Conservation (phyloP, 331 rosid species). For the Stylosanthes scabra region DNA sequence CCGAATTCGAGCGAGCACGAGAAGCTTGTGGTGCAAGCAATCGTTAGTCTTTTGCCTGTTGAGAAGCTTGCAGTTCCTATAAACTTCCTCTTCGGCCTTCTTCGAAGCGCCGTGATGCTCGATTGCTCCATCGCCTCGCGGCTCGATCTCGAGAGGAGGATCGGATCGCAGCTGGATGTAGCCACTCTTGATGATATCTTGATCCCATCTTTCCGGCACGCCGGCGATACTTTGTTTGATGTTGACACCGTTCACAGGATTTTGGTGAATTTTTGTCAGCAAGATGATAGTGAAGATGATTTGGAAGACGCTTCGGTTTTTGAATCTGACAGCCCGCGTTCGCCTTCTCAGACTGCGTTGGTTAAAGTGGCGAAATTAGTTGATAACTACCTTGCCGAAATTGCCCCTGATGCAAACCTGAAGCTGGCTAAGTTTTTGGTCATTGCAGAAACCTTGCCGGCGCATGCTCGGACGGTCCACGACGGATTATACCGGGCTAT, state of each 20-base stretch:
- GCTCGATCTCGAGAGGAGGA: constrained; percentile 93
- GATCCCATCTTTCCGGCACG: constrained; percentile 90
- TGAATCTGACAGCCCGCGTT: constrained; percentile 87
- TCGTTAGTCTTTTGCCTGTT: constrained; percentile 86
- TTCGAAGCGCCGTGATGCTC: constrained; percentile 91
- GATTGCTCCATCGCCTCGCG: constrained; percentile 78
- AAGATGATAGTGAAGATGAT: constrained; percentile 96
- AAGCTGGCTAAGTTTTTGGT: constrained; percentile 87
- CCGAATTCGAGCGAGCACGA: constrained; percentile 64
- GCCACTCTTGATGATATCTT: constrained; percentile 95
- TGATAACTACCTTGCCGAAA: constrained; percentile 96
- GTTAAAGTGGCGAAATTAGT: constrained; percentile 85
- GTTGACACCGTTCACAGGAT: constrained; percentile 97
- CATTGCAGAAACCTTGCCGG: constrained; percentile 87
- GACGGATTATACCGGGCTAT: constrained; percentile 94
- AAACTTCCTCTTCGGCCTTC: constrained; percentile 85
- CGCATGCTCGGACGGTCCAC: constrained; percentile 86
- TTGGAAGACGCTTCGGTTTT: constrained; percentile 85
- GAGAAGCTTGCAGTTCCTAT: constrained; percentile 93
- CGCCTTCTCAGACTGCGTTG: constrained; percentile 85
- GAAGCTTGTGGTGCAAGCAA: constrained; percentile 82
- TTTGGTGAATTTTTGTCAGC: constrained; percentile 87
- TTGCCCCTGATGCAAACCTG: constrained; percentile 97
- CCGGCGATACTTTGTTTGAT: constrained; percentile 92
- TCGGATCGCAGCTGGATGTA: constrained; percentile 89